Conservation (phyloP, 192 early-diverging fungal species). For the Coemansia sp. region DNA sequence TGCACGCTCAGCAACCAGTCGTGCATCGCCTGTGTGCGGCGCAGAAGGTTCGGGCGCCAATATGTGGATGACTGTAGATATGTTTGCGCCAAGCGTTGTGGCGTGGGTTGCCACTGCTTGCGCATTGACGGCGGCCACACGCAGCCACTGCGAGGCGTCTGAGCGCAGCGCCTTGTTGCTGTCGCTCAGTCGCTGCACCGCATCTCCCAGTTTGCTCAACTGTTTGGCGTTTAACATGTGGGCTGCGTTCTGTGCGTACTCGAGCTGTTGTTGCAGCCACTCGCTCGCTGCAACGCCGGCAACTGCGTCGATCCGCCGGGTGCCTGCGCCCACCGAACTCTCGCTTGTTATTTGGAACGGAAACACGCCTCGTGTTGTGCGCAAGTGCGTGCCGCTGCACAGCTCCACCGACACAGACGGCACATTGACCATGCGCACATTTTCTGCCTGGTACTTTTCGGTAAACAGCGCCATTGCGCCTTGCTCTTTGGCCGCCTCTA, state of each 20-base stretch:
- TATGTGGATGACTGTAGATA: slow-evolving; percentile 26
- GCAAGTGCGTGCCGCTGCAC: slow-evolving; percentile 96
- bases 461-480: slow-evolving; percentile 91
- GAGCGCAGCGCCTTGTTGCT: slow-evolving; percentile 13
- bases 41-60: slow-evolving; percentile 10
- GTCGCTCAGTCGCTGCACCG: slow-evolving; percentile 21
- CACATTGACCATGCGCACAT: slow-evolving; percentile 91
- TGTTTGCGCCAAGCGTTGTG: slow-evolving; percentile 24
- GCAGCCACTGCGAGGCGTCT: slow-evolving; percentile 32
- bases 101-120: slow-evolving; percentile 25
- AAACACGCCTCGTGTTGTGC: slow-evolving; percentile 84
- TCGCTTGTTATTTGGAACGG: slow-evolving; percentile 84
- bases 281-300: slow-evolving; percentile 85
- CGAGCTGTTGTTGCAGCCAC: slow-evolving; percentile 68
- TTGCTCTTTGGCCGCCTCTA: slow-evolving; percentile 75
- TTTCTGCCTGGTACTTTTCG: slow-evolving; percentile 91
- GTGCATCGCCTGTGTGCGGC: slow-evolving; percentile 1
- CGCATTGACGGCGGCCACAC: slow-evolving; percentile 25
- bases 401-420: slow-evolving; percentile 83
- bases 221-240: slow-evolving; percentile 56
- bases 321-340: slow-evolving; percentile 89
- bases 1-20: slow-evolving; percentile 36
- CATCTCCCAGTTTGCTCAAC: slow-evolving; percentile 68
- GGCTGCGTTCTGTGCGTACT: slow-evolving; percentile 60
- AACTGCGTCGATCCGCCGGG: slow-evolving; percentile 90